Conservation (phyloP, 139 green algal species). For the Medakamo hakoo region DNA sequence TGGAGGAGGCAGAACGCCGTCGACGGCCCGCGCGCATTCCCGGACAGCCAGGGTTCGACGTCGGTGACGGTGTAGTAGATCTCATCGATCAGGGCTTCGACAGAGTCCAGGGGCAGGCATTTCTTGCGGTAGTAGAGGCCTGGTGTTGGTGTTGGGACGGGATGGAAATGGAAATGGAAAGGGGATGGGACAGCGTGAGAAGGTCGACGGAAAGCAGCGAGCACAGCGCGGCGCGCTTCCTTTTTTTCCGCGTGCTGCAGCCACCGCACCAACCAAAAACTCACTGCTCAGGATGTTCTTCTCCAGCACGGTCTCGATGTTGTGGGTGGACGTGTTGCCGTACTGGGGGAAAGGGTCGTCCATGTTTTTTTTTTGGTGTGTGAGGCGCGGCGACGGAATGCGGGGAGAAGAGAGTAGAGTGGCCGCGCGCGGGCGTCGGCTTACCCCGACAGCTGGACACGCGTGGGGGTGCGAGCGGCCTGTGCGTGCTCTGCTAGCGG, state of each 20-base stretch:
- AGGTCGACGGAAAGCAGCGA: background rate
- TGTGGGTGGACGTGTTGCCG: constrained; percentile 57
- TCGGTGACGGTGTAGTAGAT: constrained; percentile 62
- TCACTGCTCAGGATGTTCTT: constrained; percentile 30
- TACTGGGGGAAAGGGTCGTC: too few species aligned
- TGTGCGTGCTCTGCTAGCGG: too few species aligned
- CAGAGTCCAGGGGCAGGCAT: background rate
- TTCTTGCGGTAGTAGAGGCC: background rate
- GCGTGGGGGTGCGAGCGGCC: too few species aligned
- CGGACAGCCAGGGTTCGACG: constrained; percentile 93
- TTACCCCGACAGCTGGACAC: too few species aligned
- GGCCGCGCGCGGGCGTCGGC: too few species aligned
- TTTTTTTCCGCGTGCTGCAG: background rate
- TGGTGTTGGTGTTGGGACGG: background rate
- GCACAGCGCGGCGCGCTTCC: background rate
- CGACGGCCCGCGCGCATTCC: constrained; percentile 82
- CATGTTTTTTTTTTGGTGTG: too few species aligned
- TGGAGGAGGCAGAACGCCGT: constrained; percentile 86
- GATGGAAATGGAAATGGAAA: background rate
- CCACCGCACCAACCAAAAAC: background rate
- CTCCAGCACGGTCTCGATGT: constrained; percentile 63
- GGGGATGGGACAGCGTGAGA: background rate
- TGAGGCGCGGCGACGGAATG: too few species aligned
- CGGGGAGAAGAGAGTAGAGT: too few species aligned
- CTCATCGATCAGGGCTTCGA: background rate